Evolutionary conservation across 2,329 filamentous ascomycete species (phyloP), one percentile per base, ranked within the genome.

Genomic region (Fusarium neocosmosporiellum): DNA sequence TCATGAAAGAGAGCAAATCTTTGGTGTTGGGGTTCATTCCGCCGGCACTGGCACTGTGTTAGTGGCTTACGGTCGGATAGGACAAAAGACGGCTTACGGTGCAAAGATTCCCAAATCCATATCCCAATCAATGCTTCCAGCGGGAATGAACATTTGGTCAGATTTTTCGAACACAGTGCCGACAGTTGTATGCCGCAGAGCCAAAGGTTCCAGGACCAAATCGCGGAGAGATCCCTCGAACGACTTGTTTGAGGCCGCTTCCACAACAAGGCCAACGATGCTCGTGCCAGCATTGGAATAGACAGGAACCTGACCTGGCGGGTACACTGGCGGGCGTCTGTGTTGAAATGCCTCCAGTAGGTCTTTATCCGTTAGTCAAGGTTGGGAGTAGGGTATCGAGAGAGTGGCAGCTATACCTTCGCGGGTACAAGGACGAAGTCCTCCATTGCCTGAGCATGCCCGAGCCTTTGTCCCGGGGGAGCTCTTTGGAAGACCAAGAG

Each of bases 221-320:
- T 50, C 31, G 1, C 18, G 20, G 22, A 66, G 48, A 1, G 46
- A 24, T 4, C 0, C 20, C 7, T 67, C 31, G 2, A 66, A 67
- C 0, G 54, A 18, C 20, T 57, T 66, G 0, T 61, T 66, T 0
- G 63, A 61, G 3, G 65, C 65, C 13, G 65, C 46, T 29, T 66
- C 65, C 0, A 67, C 18, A 2, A 67, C 46, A 22, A 66, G 54
- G 0, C 63, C 65, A 3, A 66, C 31, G 0, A 67, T 16, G 22
- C 63, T 48, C 0, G 54, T 48, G 2, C 65, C 65, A 1, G 63
- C 55, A 3, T 67, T 67, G 5, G 63, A 67, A 27, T 66, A 67
- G 7, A 62, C 18, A 0, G 65, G 63, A 0, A 37, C 43, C 1
- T 66, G 55, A 7, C 31, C 29, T 10, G 55, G 43, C 0, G 41